phyloP scores from a whole-genome alignment of 257 asterid species.

The Ligustrum vulgare region DNA sequence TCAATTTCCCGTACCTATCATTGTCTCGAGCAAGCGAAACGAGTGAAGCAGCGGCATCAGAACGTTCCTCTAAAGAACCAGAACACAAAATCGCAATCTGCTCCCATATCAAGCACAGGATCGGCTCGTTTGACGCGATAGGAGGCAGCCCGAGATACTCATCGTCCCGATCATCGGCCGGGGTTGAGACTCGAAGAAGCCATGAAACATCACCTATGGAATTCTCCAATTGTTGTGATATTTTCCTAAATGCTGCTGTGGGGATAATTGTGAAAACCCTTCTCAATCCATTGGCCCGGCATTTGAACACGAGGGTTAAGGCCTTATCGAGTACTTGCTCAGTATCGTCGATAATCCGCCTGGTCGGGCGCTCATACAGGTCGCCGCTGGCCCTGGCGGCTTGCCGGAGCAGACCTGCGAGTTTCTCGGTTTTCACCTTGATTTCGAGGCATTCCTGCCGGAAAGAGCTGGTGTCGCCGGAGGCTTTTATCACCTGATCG shows the following conservation, averaged over 20 bases:
- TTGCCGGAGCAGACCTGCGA: slow-evolving; percentile 63
- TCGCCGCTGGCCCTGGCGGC: slow-evolving; percentile 65
- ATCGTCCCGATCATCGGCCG: slow-evolving; percentile 65
- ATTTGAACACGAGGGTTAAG: slow-evolving; percentile 52
- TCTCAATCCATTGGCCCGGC: slow-evolving; percentile 59
- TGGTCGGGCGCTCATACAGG: slow-evolving; percentile 71
- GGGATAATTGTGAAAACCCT: slow-evolving; percentile 69
- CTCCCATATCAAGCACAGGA: slow-evolving; percentile 73
- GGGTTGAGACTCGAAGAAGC: slow-evolving; percentile 74
- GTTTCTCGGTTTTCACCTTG: slow-evolving; percentile 50
- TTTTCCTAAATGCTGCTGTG: slow-evolving; percentile 52
- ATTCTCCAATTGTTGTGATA: slow-evolving; percentile 61
- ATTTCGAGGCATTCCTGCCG: slow-evolving; percentile 57
- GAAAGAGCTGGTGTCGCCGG: slow-evolving; percentile 55
- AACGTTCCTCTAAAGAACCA: slow-evolving; percentile 52
- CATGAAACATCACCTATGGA: slow-evolving; percentile 75
- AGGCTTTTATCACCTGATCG: slow-evolving; percentile 51
- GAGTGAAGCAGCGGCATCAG: slow-evolving; percentile 65
- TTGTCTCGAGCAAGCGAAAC: slow-evolving; percentile 73
- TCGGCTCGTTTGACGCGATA: slow-evolving; percentile 77
- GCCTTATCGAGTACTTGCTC: slow-evolving; percentile 71
- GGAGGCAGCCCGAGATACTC: slow-evolving; percentile 70
- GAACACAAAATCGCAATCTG: slow-evolving; percentile 65
- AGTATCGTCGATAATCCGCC: slow-evolving; percentile 75
- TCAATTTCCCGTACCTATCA: slow-evolving; percentile 65